phyloP scores from a whole-genome alignment of 176 grass and related monocot species.

The Cocos nucifera region DNA sequence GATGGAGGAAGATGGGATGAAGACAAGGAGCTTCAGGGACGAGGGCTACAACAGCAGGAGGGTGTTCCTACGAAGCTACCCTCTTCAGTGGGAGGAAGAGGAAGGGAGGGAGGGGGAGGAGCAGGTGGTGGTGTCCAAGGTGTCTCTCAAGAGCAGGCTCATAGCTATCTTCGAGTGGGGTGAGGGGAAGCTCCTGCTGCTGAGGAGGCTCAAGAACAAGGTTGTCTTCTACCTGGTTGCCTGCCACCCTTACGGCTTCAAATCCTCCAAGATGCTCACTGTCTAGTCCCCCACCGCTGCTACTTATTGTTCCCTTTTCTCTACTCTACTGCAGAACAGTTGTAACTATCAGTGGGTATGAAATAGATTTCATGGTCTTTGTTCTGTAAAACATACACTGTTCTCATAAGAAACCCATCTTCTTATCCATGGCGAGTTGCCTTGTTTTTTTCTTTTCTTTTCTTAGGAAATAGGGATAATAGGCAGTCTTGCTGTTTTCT shows the following conservation, averaged over 20 bases:
- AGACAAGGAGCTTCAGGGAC: constrained; percentile 55
- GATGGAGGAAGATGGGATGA: constrained; percentile 5
- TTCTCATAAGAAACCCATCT: too few relatives aligned
- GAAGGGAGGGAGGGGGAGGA: constrained; percentile 5
- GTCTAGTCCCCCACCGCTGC: background rate
- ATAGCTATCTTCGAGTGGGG: constrained; percentile 32
- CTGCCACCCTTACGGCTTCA: constrained; percentile 32
- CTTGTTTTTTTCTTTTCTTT: too few relatives aligned
- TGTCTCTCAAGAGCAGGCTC: constrained; percentile 6
- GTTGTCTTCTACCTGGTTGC: constrained; percentile 50
- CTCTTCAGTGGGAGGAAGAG: constrained; percentile 62
- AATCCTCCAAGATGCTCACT: constrained; percentile 6
- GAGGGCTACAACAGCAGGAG: constrained; percentile 76
- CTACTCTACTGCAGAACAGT: too few relatives aligned
- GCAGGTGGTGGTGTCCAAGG: constrained; percentile 19
- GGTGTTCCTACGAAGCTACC: constrained; percentile 75
- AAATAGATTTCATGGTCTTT: too few relatives aligned
- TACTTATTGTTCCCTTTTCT: too few relatives aligned
- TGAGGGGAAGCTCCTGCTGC: constrained; percentile 45
- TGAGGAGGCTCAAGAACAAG: constrained; percentile 51
- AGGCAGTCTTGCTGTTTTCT: too few relatives aligned
- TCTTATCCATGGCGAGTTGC: too few relatives aligned
- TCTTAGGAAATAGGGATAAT: too few relatives aligned
- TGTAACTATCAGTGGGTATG: too few relatives aligned
- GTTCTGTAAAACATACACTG: too few relatives aligned